Base-by-base conservation (phyloP, 352 stramenopile species). In the Blastocystis sp. region DNA sequence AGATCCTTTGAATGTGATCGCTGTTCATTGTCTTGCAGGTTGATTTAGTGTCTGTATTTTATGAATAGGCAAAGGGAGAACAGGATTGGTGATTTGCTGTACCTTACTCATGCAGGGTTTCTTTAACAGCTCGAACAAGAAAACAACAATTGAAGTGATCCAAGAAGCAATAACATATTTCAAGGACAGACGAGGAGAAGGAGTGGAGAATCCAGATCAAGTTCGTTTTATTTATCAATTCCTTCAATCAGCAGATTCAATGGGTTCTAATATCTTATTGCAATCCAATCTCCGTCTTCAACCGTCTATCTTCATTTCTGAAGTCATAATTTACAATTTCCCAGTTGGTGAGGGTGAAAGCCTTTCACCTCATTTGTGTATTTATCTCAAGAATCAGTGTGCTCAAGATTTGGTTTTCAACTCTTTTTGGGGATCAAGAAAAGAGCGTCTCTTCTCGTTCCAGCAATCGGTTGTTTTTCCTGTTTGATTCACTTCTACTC, bases 201-300 rank as follows among this genome's bases (percentile, higher is more conserved):
- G 77, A 21, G 54, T 87, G 2, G 77, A 87, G 46, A 87, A 87
- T 51, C 59, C 65, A 37, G 77, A 87, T 24, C 77, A 87, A 27
- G 74, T 87, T 42, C 71, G 71, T 24, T 83, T 83, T 27, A 83
- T 83, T 32, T 83, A 83, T 42, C 51, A 83, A 16, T 83, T 83
- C 27, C 51, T 83, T 19, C 49, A 83, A 49, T 83, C 71, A 32
- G 51, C 58, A 56, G 52, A 83, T 43, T 52, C 71, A 9, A 83
- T 83, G 71, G 71, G 71, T 24, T 63, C 71, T 16, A 56, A 83
- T 32, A 83, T 83, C n/a, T 16, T 66, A n/a, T 21, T 83, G 12
- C 71, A 66, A 42, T 66, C 52, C 16, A 63, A 32, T 63, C 3
- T 66, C 0, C 6, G 27, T 35, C 19, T 83, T 32, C 71, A 83